Evolutionary conservation across 768 basidiomycete genomes (phyloP).

Genomic region (Psilocybe azurescens): DNA sequence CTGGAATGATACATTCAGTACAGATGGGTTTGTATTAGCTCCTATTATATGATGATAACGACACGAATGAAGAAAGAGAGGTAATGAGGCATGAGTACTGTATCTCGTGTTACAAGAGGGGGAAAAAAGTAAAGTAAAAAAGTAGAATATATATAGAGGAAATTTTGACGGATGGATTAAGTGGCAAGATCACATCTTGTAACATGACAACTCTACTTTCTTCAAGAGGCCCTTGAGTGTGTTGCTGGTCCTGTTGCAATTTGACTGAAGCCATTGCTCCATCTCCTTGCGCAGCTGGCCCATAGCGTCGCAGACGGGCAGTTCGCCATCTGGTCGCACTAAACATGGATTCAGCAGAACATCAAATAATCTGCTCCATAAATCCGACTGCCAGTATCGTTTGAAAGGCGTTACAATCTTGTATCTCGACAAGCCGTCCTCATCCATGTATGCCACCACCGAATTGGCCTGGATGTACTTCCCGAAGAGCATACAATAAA

Average conservation of each 20-base stretch:
- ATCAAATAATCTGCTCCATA: slow-evolving; percentile 88
- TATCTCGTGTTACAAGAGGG: slow-evolving; percentile 5
- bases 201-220: slow-evolving; percentile 73
- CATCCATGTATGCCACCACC: slow-evolving; percentile 40
- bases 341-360: slow-evolving; percentile 80
- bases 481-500: slow-evolving; percentile 96
- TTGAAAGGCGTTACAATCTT: slow-evolving; percentile 83
- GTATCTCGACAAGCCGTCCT: slow-evolving; percentile 47
- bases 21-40: slow-evolving; percentile 22
- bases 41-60: slow-evolving; percentile 18
- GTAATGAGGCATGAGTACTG: slow-evolving; percentile 1
- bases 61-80: slow-evolving; percentile 7
- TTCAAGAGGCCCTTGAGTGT: slow-evolving; percentile 83
- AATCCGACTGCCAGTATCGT: slow-evolving; percentile 92
- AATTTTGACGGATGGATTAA: slow-evolving; percentile 17
- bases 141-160: slow-evolving; percentile 18
- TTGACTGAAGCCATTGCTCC: slow-evolving; percentile 85
- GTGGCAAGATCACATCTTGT: slow-evolving; percentile 27
- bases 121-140: slow-evolving; percentile 15
- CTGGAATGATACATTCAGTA: slow-evolving; percentile 38
- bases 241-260: slow-evolving; percentile 85
- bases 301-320: slow-evolving; percentile 81
- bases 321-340: slow-evolving; percentile 55
- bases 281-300: slow-evolving; percentile 73
- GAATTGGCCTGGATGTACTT: slow-evolving; percentile 88